Evolutionary conservation across 2,329 filamentous ascomycete genomes (phyloP), one percentile per base, ranked within the genome.

Genomic region (Aspergillus sp.): DNA sequence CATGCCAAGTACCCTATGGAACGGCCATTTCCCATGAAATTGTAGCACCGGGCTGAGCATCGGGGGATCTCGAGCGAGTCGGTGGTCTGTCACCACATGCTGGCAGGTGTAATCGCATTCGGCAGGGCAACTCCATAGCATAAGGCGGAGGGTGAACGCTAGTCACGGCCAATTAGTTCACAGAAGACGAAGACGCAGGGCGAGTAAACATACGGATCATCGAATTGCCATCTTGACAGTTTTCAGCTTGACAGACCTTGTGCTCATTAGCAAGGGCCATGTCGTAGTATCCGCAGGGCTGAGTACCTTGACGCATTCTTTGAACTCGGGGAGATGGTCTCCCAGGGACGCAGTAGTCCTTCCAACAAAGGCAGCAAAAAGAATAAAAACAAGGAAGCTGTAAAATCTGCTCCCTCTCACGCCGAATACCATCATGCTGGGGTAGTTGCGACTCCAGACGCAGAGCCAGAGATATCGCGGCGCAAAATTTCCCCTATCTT

Each of bases 31-130:
- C 19, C 91, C 91, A 66, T 98, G 86, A 69, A 88, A 98, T 64
- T 98, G 91, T 35, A 89, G 80, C 30, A 95, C 62, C 8, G 78
- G 73, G 17, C 76, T 60, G 41, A 74, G 64, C 66, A 78, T 78
- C 1, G 74, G 74, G 20, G 75, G 74, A 39, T 76, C 72, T 41
- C 73, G 67, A 15, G 74, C 66, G 44, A 86, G 63, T 42, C 89
- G 85, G 37, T 66, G 64, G 47, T 75, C 63, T 35, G 91, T 96
- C 39, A 93, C 72, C 57, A 94, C 81, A 69, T 93, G 89, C 60
- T 98, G 91, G 69, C 91, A 98, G 40, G 84, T 81, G 68, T 98
- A 93, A 69, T 98, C 88, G 76, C 91, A 98, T 73, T 98, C 89
- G 54, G 82, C 72, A 40, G 82, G 75, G 66, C 91, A 98, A 57